phyloP scores from a whole-genome alignment of 129 eudicot genomes.

The Cynara cardunculus region DNA sequence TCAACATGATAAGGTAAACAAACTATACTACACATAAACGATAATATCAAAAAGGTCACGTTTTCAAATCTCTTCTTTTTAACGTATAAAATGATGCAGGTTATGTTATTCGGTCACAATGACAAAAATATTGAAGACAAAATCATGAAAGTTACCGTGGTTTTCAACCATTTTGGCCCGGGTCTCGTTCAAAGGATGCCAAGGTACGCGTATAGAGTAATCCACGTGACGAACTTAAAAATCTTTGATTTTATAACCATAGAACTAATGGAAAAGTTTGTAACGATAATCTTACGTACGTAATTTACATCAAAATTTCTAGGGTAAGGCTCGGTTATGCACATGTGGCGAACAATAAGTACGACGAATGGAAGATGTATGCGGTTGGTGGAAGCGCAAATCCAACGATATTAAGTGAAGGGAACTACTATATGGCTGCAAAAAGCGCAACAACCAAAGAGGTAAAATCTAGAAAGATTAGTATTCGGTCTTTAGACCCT shows the following conservation, averaged over 20 bases:
- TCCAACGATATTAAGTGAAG: constrained; percentile 60
- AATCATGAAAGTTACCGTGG: constrained; percentile 58
- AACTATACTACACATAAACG: background rate
- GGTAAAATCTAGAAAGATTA: constrained; percentile 13
- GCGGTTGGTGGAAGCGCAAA: constrained; percentile 58
- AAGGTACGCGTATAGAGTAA: constrained; percentile 29
- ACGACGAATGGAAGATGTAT: constrained; percentile 52
- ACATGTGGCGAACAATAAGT: constrained; percentile 56
- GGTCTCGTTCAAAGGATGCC: constrained; percentile 75
- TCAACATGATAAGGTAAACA: constrained; percentile 57
- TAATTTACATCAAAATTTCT: background rate
- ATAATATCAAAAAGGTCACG: too few species aligned
- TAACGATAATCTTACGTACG: constrained; percentile 2
- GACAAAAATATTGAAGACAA: constrained; percentile 50
- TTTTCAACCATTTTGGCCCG: constrained; percentile 63
- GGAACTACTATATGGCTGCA: constrained; percentile 49
- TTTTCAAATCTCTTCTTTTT: background rate
- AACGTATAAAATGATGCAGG: constrained; percentile 25
- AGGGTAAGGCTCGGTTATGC: constrained; percentile 56
- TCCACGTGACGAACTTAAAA: background rate
- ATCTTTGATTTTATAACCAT: background rate
- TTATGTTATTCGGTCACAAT: constrained; percentile 63
- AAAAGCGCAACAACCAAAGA: constrained; percentile 21
- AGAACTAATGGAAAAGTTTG: background rate
- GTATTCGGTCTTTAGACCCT: background rate